Evolutionary conservation across 2,329 filamentous ascomycete genomes (phyloP).

Genomic region (Aureobasidium leucospermi): DNA sequence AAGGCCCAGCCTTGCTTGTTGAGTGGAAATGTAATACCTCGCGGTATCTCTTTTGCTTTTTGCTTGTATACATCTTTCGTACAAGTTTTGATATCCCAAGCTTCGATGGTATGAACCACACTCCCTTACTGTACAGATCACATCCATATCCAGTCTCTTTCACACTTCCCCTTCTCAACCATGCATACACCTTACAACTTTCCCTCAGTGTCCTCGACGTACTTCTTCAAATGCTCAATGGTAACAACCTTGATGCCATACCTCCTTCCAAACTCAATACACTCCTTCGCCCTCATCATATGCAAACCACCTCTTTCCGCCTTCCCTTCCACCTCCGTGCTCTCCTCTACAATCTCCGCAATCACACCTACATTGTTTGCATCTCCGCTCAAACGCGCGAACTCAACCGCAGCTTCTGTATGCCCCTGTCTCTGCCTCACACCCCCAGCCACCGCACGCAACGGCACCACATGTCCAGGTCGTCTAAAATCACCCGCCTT

Average conservation of each 20-base stretch:
- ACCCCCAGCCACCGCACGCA: conserved; percentile 71
- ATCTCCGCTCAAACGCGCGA: conserved; percentile 71
- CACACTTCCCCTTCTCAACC: background rate
- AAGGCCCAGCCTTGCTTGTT: no score
- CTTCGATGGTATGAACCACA: background rate
- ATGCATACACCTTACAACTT: conserved; percentile 16
- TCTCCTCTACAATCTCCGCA: conserved; percentile 85
- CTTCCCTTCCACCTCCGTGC: conserved; percentile 61
- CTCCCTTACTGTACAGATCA: background rate
- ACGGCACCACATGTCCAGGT: conserved; percentile 84
- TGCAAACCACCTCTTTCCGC: conserved; percentile 58
- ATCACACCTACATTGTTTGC: conserved; percentile 66
- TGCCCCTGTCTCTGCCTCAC: conserved; percentile 75
- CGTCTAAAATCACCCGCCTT: conserved; percentile 60
- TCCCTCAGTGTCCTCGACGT: conserved; percentile 70
- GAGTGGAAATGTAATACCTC: no score
- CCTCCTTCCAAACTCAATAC: conserved; percentile 75
- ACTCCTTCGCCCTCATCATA: conserved; percentile 88
- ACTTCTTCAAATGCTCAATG: conserved; percentile 78
- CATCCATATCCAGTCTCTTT: background rate
- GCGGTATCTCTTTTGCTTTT: no score
- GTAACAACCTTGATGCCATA: conserved; percentile 93
- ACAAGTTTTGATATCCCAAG: no score
- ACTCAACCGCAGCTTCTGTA: conserved; percentile 88
- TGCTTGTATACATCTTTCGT: no score